Base-by-base conservation (phyloP, 257 asterid genomes). In the Verbena officinalis region DNA sequence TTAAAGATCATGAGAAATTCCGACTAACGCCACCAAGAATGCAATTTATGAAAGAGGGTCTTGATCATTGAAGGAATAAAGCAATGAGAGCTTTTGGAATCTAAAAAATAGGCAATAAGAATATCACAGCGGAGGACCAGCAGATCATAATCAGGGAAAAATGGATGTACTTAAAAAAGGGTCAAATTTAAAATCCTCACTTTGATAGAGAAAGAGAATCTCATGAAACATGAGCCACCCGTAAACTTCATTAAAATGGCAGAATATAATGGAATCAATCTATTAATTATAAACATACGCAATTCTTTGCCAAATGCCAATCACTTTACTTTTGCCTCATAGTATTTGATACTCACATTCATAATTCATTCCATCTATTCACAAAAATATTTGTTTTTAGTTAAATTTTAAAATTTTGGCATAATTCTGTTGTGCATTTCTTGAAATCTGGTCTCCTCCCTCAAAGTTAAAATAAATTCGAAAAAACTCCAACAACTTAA, bases 181-280 rank as follows among this genome's bases (percentile, higher is more conserved):
- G 17, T 12, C 17, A 16, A 27, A 27, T 27, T 27, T 2, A 27
- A n/a, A 44, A 5, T 44, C 21, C 21, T 10, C 4, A 44, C 51
- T 65, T 57, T 72, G 66, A 56, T 53, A 27, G 65, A 75, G 75
- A 65, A 61, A 48, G 61, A 23, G 75, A 61, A 53, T 69, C 68
- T 44, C 55, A 68, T 36, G 40, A 4, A 63, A 27, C 30, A 74
- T 22, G 34, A 66, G 64, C 55, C 11, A 36, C 7, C 44, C 67
- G 66, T 49, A 62, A 58, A 62, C 44, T 59, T 38, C 40, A 65
- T 49, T 14, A 44, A 48, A 50, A 68, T 27, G 44, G 4, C 24
- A 59, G 11, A 36, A 51, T 33, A 45, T 59, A 66, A 52, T 53
- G 70, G 73, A 72, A 15, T 65, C 30, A 55, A 54, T 54, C 30